Percentiles rank a stretch among this genome's conserved stretches.
Conservation (phyloP, 768 basidiomycete species). For the Agaricus subrufescens region DNA sequence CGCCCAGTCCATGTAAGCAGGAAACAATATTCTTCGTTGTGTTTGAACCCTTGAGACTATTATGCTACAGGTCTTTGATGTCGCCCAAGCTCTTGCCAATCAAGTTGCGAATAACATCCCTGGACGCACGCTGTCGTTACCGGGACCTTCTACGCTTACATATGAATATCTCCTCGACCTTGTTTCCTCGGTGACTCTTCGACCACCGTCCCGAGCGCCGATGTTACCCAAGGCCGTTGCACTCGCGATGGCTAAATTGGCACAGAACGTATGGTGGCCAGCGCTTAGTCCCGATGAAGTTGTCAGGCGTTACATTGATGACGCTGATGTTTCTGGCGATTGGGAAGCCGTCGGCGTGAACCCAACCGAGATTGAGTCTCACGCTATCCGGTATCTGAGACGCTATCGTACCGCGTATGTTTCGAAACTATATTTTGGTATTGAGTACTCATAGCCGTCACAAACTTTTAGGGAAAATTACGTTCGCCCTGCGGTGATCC, state of each 20-base stretch:
- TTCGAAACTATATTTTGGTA: conserved; percentile 4
- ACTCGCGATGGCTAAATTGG: conserved; percentile 51
- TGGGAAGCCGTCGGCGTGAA: conserved; percentile 80
- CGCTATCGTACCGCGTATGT: conserved; percentile 87
- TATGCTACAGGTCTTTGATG: conserved; percentile 72
- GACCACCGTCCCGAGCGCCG: conserved; percentile 65
- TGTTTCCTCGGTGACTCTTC: conserved; percentile 76
- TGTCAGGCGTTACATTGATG: conserved; percentile 80
- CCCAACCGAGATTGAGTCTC: conserved; percentile 79
- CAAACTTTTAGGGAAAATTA: conserved; percentile 50
- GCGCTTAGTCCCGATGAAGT: conserved; percentile 89
- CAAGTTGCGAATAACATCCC: conserved; percentile 58
- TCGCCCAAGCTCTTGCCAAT: conserved; percentile 88
- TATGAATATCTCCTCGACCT: conserved; percentile 78
- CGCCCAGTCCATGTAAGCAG: conserved; percentile 85
- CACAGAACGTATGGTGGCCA: conserved; percentile 88
- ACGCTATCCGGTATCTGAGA: conserved; percentile 87
- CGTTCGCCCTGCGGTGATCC: conserved; percentile 63
- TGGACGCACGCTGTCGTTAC: conserved; percentile 70
- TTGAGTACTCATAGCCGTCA: conserved; percentile 9
- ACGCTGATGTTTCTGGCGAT: conserved; percentile 66
- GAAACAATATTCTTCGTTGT: conserved; percentile 5
- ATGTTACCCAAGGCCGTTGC: conserved; percentile 75
- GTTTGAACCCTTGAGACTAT: conserved; percentile 13
- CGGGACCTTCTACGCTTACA: conserved; percentile 85